Conservation (phyloP, 805 yeast genomes). For the Candida parachauliodes region DNA sequence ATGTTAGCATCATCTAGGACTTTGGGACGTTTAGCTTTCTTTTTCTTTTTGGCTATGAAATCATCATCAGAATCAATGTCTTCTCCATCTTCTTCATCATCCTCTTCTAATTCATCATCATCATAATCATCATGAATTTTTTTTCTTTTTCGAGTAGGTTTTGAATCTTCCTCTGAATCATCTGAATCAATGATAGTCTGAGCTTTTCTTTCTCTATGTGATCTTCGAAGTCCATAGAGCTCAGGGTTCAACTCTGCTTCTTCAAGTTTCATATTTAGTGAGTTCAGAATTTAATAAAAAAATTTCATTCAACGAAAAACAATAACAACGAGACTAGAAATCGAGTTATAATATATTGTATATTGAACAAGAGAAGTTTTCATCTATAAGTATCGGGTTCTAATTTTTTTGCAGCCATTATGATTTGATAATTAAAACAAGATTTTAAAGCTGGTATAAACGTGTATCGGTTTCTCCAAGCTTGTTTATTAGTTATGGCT, state of each 20-base stretch:
- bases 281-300: background rate
- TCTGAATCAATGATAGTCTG: slow-evolving; percentile 33
- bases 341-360: too few species aligned
- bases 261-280: slow-evolving; percentile 20
- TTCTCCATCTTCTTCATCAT: slow-evolving; percentile 5
- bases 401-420: background rate
- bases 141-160: slow-evolving; percentile 21
- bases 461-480: too few species aligned
- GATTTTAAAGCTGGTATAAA: too few species aligned
- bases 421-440: too few species aligned
- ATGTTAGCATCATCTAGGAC: slow-evolving; percentile 36
- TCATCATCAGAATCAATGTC: slow-evolving; percentile 14
- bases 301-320: slow-evolving; percentile 3
- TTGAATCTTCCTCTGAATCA: slow-evolving; percentile 28
- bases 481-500: too few species aligned
- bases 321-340: background rate
- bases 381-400: too few species aligned
- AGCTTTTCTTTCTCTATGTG: slow-evolving; percentile 55
- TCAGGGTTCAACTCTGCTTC: slow-evolving; percentile 72
- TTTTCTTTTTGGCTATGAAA: slow-evolving; percentile 20
- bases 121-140: slow-evolving; percentile 15
- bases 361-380: too few species aligned
- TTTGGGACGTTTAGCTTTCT: slow-evolving; percentile 17
- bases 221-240: slow-evolving; percentile 77
- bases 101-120: slow-evolving; percentile 14